Evolutionary conservation across 1,284 basidiomycete genomes (phyloP), one percentile per base, ranked within the genome.

Genomic region (Boletellus deceptivus): DNA sequence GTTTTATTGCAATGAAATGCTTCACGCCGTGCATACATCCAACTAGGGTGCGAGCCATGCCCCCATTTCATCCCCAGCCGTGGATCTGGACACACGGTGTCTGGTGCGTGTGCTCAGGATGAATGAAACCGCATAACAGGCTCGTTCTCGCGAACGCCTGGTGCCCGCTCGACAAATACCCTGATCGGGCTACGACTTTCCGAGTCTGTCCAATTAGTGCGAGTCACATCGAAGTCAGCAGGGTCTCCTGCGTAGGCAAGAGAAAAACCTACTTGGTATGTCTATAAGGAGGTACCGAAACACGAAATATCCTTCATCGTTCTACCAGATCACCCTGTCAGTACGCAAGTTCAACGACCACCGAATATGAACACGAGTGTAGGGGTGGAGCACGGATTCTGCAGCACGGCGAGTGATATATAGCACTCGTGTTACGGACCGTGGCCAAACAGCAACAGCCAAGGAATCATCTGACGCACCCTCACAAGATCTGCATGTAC

Each of bases 241-340:
- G 42, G 24, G 38, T 50, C 24, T 31, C 25, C 43, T 20, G 31
- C 37, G 34, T n/a, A 38, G 20, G 24, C 7, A 43, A 43, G 49
- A 18, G 33, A 27, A 35, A 53, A 34, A 74, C 86, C 54, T 69
- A 91, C 88, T 84, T 29, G 89, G 89, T 56, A 91, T 77, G 64
- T 91, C 88, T 42, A 91, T 76, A 40, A 91, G 73, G 42, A 91
- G 74, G 64, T 90, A 90, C 49, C 85, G 77, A 67, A 87, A 87
- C 49, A 84, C 78, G 64, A 89, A 91, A 62, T 86, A 83, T 6
- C 88, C 89, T 49, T 84, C 77, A 43, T 80, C 79, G 57, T 90
- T 86, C 87, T 91, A 61, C 33, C 48, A 49, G 52, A 45, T 53
- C 43, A 55, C 41, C 34, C 20, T 20, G 52, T 56, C 46, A 63